phyloP scores from a whole-genome alignment of 2,329 filamentous ascomycete species.

The Niveomyces coronatus region DNA sequence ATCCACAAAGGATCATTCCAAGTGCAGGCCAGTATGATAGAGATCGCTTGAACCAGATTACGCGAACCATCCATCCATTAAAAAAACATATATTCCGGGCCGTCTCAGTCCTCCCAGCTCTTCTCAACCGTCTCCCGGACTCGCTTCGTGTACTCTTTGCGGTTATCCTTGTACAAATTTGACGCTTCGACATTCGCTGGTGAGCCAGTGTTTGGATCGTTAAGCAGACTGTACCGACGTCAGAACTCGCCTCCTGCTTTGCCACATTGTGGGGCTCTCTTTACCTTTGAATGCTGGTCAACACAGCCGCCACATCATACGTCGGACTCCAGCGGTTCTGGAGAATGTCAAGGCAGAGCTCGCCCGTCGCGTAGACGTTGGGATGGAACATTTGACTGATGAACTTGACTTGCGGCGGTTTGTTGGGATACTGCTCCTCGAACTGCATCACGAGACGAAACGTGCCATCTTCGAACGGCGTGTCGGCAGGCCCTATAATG shows the following conservation, averaged over 20 bases:
- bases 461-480: conserved; percentile 95
- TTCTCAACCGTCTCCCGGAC: conserved; percentile 97
- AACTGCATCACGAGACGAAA: conserved; percentile 98
- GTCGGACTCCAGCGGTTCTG: conserved; percentile 98
- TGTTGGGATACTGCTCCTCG: conserved; percentile 97
- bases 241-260: conserved; percentile 14
- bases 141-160: conserved; percentile 90
- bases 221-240: conserved; percentile 59
- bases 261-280: background rate
- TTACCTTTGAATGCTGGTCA: conserved; percentile 96
- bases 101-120: conserved; percentile 82
- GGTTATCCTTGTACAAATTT: conserved; percentile 96
- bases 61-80: no score
- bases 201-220: conserved; percentile 97
- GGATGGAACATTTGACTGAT: conserved; percentile 99
- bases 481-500: conserved; percentile 94
- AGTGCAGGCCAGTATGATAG: conserved; percentile 7
- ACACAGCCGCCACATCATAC: conserved; percentile 92
- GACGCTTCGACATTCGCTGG: conserved; percentile 97
- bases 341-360: conserved; percentile 91
- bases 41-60: background rate
- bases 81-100: background rate
- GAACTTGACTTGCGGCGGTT: conserved; percentile 95
- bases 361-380: conserved; percentile 94
- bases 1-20: background rate